Evolutionary conservation across 768 basidiomycete species (phyloP), one percentile per base, ranked within the genome.

Genomic region (Coprinellus micaceus): DNA sequence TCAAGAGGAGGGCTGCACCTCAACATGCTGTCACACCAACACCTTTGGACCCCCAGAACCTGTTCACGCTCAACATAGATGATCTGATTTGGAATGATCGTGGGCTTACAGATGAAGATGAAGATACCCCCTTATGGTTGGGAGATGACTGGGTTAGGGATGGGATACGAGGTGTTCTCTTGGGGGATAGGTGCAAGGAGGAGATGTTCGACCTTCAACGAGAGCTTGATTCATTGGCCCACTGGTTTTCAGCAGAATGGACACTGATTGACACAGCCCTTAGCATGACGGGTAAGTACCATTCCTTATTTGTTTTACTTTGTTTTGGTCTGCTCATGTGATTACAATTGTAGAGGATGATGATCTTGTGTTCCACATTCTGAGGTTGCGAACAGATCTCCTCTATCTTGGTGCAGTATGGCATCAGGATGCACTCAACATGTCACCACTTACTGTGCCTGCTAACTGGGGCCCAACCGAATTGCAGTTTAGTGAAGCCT

Each of bases 121-220:
- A 0, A 1, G 44, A 55, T 9, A 40, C 60, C 0, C 72, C 66
- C 3, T 46, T 30, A n/a, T 77, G 75, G 73, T 63, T 75, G 1
- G 64, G 69, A 10, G 69, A 77, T 52, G 47, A 17, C 4, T 28
- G 57, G 3, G 57, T 64, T 13, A 44, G 58, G 1, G 36, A 57
- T 4, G 63, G 66, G 4, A 67, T 67, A 11, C 45, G 50, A 6
- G 66, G 64, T 3, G 36, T 65, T 33, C 49, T 64, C 11, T 54
- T 56, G 43, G 19, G 53, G 0, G 58, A 61, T 40, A 36, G 55
- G 6, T 64, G 63, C 33, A 37, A 45, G 2, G 64, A 67, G 49
- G 66, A 67, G 43, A 53, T 51, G 4, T 33, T 33, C 1, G 43
- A 59, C 13, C 53, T 67, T 29, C 62, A 59, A 1, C 13, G 50